These are phyloP conservation scores for Schizosaccharomyces osmophilus DNA, from an alignment of 805 yeast genomes.

Conservation along the genomic window DNA sequence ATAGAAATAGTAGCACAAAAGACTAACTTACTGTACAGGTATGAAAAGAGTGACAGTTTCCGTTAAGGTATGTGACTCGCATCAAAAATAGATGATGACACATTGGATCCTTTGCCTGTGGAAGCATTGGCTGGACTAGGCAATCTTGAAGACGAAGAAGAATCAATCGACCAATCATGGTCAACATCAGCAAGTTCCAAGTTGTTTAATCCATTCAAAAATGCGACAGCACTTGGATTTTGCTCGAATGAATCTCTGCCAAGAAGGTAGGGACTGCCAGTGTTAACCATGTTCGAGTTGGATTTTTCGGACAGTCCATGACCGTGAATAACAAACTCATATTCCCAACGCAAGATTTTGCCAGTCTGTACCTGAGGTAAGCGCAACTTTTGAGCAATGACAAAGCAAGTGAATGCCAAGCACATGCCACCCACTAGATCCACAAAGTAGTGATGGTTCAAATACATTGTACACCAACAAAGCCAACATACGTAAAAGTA, in stretches of 20 bases:
- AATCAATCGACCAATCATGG: not conserved
- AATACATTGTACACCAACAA: constrained; percentile 97
- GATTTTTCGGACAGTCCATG: not conserved
- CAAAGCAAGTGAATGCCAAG: constrained; percentile 45
- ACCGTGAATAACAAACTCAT: constrained; percentile 17
- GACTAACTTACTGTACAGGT: no score
- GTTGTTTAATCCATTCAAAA: not conserved
- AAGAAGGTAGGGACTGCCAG: not conserved
- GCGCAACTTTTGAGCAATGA: constrained; percentile 34
- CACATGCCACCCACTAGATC: constrained; percentile 81
- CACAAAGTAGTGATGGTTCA: constrained; percentile 86
- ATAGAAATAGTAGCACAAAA: no score
- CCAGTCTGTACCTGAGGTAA: constrained; percentile 29
- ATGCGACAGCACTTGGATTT: not conserved
- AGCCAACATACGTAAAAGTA: constrained; percentile 64
- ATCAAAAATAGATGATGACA: not conserved
- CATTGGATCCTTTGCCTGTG: not conserved
- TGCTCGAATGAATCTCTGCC: not conserved
- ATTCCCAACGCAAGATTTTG: constrained; percentile 20
- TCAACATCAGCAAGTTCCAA: not conserved
- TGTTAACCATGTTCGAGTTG: not conserved
- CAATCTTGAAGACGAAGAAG: not conserved
- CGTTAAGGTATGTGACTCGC: not conserved
- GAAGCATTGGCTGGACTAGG: not conserved
- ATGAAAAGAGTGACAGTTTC: no score